phyloP scores from a whole-genome alignment of 192 early-diverging fungal genomes.

The Funneliformis geosporum region DNA sequence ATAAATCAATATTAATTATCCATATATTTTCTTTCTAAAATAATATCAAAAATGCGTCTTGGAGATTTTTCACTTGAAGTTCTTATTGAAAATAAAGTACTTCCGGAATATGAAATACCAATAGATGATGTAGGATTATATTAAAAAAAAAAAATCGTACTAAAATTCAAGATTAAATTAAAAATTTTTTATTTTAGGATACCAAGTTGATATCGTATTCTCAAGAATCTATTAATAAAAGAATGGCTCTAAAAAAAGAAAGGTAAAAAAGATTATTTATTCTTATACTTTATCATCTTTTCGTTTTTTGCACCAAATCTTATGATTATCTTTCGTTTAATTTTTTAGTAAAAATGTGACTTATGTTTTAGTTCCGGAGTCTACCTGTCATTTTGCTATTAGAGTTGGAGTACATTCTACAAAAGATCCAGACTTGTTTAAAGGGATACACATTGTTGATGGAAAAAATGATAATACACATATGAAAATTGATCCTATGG shows the following conservation, averaged over 20 bases:
- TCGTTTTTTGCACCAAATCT: neutral
- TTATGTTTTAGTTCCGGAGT: neutral
- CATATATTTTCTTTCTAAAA: too few relatives aligned
- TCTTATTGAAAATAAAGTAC: neutral
- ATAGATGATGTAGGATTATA: neutral
- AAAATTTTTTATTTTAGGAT: too few relatives aligned
- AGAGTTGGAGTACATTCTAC: neutral
- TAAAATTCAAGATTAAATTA: neutral
- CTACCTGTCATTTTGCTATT: neutral
- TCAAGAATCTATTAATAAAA: too few relatives aligned
- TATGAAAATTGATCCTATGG: neutral
- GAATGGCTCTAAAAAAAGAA: neutral
- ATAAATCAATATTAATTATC: too few relatives aligned
- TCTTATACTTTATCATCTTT: neutral
- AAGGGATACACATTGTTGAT: neutral
- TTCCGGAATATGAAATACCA: neutral
- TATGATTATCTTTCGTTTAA: neutral
- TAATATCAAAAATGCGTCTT: neutral
- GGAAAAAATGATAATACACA: neutral
- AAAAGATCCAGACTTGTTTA: neutral
- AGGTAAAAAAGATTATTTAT: neutral
- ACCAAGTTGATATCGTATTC: too few relatives aligned
- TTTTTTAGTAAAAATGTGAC: neutral
- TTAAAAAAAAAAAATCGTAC: neutral
- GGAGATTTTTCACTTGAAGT: neutral